These are phyloP conservation scores for Leptographium procerum DNA, from an alignment of 2,329 filamentous ascomycete species.

Conservation along the genomic window DNA sequence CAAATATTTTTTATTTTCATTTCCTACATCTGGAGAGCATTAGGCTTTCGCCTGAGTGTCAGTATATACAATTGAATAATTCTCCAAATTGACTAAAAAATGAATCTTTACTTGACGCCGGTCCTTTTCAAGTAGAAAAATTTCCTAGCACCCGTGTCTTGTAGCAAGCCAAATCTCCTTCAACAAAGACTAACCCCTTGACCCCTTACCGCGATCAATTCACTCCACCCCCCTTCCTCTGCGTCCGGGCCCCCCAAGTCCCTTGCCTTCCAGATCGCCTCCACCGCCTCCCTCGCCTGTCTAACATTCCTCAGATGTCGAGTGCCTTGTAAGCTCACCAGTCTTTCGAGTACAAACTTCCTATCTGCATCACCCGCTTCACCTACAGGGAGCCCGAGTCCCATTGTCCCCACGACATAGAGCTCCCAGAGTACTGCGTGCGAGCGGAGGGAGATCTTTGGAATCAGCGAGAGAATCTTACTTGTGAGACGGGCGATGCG, in stretches of 20 bases:
- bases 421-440: not conserved
- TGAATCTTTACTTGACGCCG: not conserved
- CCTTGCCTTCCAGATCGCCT: not conserved
- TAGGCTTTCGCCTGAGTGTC: not conserved
- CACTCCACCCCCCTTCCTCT: not conserved
- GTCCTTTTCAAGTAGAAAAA: not conserved
- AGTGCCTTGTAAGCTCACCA: not conserved
- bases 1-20: not conserved
- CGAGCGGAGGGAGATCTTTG: not conserved
- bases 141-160: too few species aligned
- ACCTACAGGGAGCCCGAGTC: not conserved
- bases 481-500: not conserved
- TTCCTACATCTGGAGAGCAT: not conserved
- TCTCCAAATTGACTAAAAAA: not conserved
- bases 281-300: not conserved
- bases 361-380: not conserved
- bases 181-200: not conserved
- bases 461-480: not conserved
- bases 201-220: not conserved
- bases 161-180: not conserved
- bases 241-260: not conserved
- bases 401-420: not conserved
- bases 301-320: not conserved
- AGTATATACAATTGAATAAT: not conserved
- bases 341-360: not conserved